Percentiles rank a stretch among this genome's conserved stretches.
These are phyloP conservation scores for Aphanomyces stellatus DNA, from an alignment of 352 stramenopile species.

Conservation along the genomic window DNA sequence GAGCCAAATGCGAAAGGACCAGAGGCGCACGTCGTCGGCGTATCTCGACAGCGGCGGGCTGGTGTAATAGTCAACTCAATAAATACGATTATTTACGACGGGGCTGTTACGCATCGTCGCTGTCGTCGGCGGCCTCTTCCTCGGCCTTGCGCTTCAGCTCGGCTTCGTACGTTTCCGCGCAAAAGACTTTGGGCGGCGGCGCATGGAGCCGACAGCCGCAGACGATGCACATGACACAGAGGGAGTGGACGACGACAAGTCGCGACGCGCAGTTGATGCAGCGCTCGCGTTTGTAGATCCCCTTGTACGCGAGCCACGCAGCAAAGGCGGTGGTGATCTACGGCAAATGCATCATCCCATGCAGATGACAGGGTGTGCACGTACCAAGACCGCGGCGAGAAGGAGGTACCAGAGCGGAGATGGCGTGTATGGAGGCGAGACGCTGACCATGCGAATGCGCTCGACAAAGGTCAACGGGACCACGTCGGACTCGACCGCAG, in stretches of 20 bases:
- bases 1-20: too few species aligned
- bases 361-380: not conserved
- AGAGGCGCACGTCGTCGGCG: too few species aligned
- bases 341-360: constrained; percentile 11
- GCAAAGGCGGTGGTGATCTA: constrained; percentile 21
- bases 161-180: not conserved
- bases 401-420: constrained; percentile 30
- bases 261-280: constrained; percentile 65
- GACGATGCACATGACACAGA: constrained; percentile 47
- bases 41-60: not conserved
- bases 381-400: not conserved
- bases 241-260: constrained; percentile 39
- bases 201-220: constrained; percentile 44
- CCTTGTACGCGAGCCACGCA: constrained; percentile 39
- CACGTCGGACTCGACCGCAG: constrained; percentile 36
- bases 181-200: constrained; percentile 43
- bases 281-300: constrained; percentile 32
- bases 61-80: not conserved
- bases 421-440: constrained; percentile 27
- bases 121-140: too few species aligned
- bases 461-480: constrained; percentile 42
- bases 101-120: too few species aligned
- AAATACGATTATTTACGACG: too few species aligned
- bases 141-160: too few species aligned
- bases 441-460: constrained; percentile 46